These are phyloP conservation scores for Syncephalastrum contaminatum DNA, from an alignment of 371 early-diverging fungal species.

Conservation along the genomic window DNA sequence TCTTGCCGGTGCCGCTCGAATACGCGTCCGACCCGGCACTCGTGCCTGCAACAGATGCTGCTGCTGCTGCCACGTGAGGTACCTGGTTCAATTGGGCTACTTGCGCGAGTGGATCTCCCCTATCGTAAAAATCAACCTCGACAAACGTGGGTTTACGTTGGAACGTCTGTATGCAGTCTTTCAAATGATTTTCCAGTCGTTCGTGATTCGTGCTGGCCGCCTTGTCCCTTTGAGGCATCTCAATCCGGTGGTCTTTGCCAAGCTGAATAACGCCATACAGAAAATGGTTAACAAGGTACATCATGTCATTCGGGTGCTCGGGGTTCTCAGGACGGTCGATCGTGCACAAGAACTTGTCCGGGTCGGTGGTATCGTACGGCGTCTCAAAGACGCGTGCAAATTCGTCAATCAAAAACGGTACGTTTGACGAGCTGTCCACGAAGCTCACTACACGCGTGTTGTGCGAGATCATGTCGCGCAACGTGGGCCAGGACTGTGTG, in stretches of 20 bases:
- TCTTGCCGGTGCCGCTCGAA: too few relatives aligned
- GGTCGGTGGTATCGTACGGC: constrained; percentile 41
- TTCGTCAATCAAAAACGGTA: constrained; percentile 40
- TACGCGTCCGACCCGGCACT: too few relatives aligned
- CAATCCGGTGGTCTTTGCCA: constrained; percentile 10
- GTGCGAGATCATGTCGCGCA: constrained; percentile 58
- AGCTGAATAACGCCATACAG: constrained; percentile 37
- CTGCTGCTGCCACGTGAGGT: neutral
- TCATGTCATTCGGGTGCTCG: constrained; percentile 15
- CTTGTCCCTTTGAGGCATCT: constrained; percentile 38
- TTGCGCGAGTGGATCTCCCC: constrained; percentile 42
- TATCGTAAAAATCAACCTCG: constrained; percentile 73
- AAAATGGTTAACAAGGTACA: constrained; percentile 64
- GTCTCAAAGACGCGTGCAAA: constrained; percentile 56
- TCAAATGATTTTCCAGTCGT: constrained; percentile 29
- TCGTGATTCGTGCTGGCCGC: constrained; percentile 40
- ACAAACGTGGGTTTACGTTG: constrained; percentile 62
- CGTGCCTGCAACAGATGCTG: too few relatives aligned
- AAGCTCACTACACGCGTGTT: constrained; percentile 68
- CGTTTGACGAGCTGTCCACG: constrained; percentile 32
- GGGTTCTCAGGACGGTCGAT: constrained; percentile 50
- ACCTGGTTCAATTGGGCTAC: constrained; percentile 56
- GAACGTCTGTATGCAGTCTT: constrained; percentile 36
- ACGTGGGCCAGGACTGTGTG: constrained; percentile 64
- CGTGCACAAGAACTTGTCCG: constrained; percentile 37